Conservation (phyloP, 2,329 filamentous ascomycete genomes). For the Clarireedia homoeocarpa region DNA sequence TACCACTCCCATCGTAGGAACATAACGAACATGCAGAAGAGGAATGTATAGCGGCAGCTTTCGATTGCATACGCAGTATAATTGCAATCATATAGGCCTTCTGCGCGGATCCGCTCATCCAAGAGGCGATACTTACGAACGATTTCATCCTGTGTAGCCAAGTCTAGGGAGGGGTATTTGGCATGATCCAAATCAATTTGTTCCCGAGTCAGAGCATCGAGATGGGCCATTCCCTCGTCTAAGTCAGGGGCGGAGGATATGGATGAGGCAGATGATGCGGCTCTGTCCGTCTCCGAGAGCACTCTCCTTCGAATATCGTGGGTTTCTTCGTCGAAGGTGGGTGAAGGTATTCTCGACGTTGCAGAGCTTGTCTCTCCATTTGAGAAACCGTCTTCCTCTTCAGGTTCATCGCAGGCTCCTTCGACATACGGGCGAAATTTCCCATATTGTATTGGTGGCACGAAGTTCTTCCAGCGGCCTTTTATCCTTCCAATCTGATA, state of each 20-base stretch:
- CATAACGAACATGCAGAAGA: slow-evolving; percentile 55
- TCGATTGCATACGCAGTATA: slow-evolving; percentile 76
- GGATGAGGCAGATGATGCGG: slow-evolving; percentile 39
- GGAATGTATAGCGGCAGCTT: slow-evolving; percentile 58
- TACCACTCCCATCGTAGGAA: slow-evolving; percentile 61
- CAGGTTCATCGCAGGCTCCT: slow-evolving; percentile 29
- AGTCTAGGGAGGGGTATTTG: slow-evolving; percentile 74
- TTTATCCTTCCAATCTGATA: slow-evolving; percentile 80
- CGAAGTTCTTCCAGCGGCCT: slow-evolving; percentile 78
- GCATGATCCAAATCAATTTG: slow-evolving; percentile 68
- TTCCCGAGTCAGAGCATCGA: slow-evolving; percentile 66
- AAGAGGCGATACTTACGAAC: slow-evolving; percentile 75
- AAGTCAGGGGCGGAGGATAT: slow-evolving; percentile 50
- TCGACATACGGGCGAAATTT: slow-evolving; percentile 53
- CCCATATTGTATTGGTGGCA: slow-evolving; percentile 87
- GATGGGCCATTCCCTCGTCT: slow-evolving; percentile 51
- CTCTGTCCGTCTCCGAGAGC: slow-evolving; percentile 6
- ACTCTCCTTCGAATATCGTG: slow-evolving; percentile 18
- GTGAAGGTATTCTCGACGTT: slow-evolving; percentile 27
- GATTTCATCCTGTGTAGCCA: slow-evolving; percentile 65
- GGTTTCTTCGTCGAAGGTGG: slow-evolving; percentile 26
- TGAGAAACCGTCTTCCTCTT: slow-evolving; percentile 21
- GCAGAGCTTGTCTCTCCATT: slow-evolving; percentile 23
- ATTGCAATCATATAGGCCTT: slow-evolving; percentile 77
- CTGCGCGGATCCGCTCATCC: slow-evolving; percentile 60